These are phyloP conservation scores for Neurospora sp. DNA, from an alignment of 495 filamentous ascomycete species.

Conservation along the genomic window DNA sequence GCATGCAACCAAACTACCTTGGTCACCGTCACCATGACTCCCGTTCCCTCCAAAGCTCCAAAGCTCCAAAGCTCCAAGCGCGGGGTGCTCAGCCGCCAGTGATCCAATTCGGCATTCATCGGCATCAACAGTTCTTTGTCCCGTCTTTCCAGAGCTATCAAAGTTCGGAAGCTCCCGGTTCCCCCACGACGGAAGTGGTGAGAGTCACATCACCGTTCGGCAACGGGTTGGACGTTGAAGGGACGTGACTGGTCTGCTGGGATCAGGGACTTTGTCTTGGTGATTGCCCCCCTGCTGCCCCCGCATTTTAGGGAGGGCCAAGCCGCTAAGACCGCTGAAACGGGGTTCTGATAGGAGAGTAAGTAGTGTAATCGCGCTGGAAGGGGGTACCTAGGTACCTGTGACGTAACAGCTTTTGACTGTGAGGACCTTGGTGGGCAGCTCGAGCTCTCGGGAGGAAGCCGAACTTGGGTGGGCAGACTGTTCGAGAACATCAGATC, in stretches of 20 bases:
- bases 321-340: not conserved
- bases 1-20: not conserved
- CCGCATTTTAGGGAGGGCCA: not conserved
- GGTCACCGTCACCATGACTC: not conserved
- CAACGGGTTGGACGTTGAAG: not conserved
- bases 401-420: not conserved
- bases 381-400: not conserved
- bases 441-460: not conserved
- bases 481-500: not conserved
- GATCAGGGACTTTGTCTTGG: not conserved
- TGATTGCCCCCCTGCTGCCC: not conserved
- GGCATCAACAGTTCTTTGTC: not conserved
- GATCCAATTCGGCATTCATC: not conserved
- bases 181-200: not conserved
- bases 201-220: not conserved
- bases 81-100: not conserved
- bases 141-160: not conserved
- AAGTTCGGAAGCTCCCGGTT: not conserved
- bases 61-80: not conserved
- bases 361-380: not conserved
- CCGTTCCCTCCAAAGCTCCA: not conserved
- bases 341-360: not conserved
- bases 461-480: not conserved
- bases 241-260: not conserved
- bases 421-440: not conserved